Conservation (phyloP, 306 rosid genomes). For the Sesbania bispinosa region DNA sequence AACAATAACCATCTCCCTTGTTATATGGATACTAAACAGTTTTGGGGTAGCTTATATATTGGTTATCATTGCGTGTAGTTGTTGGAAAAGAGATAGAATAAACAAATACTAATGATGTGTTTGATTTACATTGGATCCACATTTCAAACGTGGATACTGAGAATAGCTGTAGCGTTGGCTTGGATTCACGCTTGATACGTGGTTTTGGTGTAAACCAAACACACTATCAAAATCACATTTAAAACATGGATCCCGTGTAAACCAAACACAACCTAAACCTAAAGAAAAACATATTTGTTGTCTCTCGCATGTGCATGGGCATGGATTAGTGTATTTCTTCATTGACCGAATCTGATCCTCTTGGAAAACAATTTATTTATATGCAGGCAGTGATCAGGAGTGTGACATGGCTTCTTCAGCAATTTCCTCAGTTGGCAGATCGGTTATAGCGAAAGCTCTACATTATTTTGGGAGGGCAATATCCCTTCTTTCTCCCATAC, state of each 20-base stretch:
- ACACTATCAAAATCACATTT: too few species aligned
- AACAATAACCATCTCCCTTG: not conserved
- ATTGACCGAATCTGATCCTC: not conserved
- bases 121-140: too few species aligned
- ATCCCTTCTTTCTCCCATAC: not conserved
- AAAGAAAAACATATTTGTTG: not conserved
- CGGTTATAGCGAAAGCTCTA: slow-evolving; percentile 28
- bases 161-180: too few species aligned
- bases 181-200: too few species aligned
- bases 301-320: not conserved
- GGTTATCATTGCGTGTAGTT: too few species aligned
- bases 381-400: slow-evolving; percentile 61
- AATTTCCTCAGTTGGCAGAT: slow-evolving; percentile 68
- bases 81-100: not conserved
- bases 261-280: too few species aligned
- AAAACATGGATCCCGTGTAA: too few species aligned
- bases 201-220: too few species aligned
- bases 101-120: not conserved
- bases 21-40: not conserved
- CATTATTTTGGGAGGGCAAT: slow-evolving; percentile 20
- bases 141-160: too few species aligned
- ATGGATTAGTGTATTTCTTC: not conserved
- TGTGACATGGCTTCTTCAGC: slow-evolving; percentile 80
- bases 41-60: not conserved
- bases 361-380: too few species aligned